Evolutionary conservation across 352 stramenopile genomes (phyloP).

Genomic region (Phytophthora pinifolia): DNA sequence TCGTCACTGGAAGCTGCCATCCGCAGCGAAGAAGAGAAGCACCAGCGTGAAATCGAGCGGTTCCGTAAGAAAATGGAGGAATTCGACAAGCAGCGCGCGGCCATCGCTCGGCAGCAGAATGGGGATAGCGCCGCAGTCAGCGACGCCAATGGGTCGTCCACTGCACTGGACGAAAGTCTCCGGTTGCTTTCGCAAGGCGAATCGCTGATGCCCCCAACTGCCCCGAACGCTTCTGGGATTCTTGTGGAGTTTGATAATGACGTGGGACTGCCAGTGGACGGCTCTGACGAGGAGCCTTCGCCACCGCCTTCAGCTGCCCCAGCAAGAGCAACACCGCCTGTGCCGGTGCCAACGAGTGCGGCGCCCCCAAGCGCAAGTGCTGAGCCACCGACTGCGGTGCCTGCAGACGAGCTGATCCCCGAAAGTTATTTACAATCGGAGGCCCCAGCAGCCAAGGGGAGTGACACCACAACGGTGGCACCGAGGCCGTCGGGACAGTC

Average conservation of each 20-base stretch:
- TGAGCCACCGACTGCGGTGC: slow-evolving; percentile 16
- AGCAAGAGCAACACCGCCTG: neutral
- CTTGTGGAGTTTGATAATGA: slow-evolving; percentile 31
- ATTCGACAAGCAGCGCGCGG: slow-evolving; percentile 75
- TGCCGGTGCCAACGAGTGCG: slow-evolving; percentile 7
- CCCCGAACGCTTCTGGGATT: slow-evolving; percentile 15
- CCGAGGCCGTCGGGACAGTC: slow-evolving; percentile 19
- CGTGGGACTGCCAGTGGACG: slow-evolving; percentile 28
- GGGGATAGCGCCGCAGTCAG: slow-evolving; percentile 30
- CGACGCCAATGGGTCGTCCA: slow-evolving; percentile 30
- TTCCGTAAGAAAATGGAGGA: slow-evolving; percentile 86
- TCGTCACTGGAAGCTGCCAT: slow-evolving; percentile 73
- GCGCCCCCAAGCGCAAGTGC: slow-evolving; percentile 9
- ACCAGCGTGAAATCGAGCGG: slow-evolving; percentile 80
- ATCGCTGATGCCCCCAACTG: slow-evolving; percentile 12
- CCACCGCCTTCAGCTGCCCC: slow-evolving; percentile 8
- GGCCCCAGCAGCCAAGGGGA: slow-evolving; percentile 11
- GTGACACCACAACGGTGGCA: slow-evolving; percentile 13
- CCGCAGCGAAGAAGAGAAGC: slow-evolving; percentile 78
- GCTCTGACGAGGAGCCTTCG: slow-evolving; percentile 23
- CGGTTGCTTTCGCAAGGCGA: slow-evolving; percentile 28
- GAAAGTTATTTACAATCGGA: slow-evolving; percentile 37
- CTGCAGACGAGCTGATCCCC: slow-evolving; percentile 31
- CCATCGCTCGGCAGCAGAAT: slow-evolving; percentile 61
- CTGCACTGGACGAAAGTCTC: slow-evolving; percentile 31